Percentiles rank a stretch among this genome's conserved stretches.
Evolutionary conservation across 2,329 filamentous ascomycete species (phyloP).

Genomic region (Chaetomium strumarium): DNA sequence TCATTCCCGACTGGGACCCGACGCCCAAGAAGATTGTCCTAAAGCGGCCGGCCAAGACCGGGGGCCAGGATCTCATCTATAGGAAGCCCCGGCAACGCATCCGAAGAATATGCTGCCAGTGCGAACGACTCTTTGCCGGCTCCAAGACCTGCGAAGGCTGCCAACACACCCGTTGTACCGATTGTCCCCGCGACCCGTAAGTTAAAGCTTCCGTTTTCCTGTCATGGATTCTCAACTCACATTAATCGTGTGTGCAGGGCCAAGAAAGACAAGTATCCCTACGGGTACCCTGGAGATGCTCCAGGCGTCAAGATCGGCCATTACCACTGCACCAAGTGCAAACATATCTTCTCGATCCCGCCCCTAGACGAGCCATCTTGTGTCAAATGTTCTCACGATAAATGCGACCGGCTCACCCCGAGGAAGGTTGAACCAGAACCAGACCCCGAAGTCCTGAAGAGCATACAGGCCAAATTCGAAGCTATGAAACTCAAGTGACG

Average conservation of each 20-base stretch:
- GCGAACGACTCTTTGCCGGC: conserved; percentile 55
- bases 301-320: conserved; percentile 48
- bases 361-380: conserved; percentile 51
- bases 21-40: conserved; percentile 46
- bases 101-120: conserved; percentile 70
- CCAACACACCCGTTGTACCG: conserved; percentile 67
- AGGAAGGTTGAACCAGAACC: conserved; percentile 56
- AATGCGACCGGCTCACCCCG: conserved; percentile 54
- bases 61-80: conserved; percentile 65
- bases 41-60: conserved; percentile 58
- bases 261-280: conserved; percentile 63
- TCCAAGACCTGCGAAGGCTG: conserved; percentile 63
- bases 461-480: conserved; percentile 51
- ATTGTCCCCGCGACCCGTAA: conserved; percentile 75
- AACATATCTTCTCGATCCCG: conserved; percentile 47
- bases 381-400: conserved; percentile 53
- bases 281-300: conserved; percentile 63
- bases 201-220: conserved; percentile 26
- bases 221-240: conserved; percentile 2
- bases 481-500: conserved; percentile 31
- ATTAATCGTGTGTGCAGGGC: conserved; percentile 37
- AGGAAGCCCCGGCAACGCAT: conserved; percentile 68
- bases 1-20: conserved; percentile 46
- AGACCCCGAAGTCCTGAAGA: conserved; percentile 54
- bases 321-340: conserved; percentile 59